Evolutionary conservation across 2,329 filamentous ascomycete species (phyloP).

Genomic region (Tolypocladium tropicale): DNA sequence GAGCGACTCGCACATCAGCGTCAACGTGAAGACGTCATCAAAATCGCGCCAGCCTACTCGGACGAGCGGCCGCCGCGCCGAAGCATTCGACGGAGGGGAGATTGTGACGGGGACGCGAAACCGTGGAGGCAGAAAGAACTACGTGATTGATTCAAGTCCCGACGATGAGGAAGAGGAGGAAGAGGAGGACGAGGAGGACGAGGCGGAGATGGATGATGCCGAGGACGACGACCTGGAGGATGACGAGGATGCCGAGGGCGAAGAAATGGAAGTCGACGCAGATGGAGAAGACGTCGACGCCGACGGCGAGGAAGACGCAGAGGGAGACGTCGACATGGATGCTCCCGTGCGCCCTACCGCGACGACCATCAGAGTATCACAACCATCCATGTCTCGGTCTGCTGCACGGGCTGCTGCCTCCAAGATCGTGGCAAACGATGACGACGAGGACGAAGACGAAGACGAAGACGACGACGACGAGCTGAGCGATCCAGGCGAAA

Average conservation of each 20-base stretch:
- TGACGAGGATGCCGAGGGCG: conserved; percentile 30
- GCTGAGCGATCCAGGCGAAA: conserved; percentile 42
- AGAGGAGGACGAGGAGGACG: conserved; percentile 28
- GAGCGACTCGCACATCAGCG: conserved; percentile 32
- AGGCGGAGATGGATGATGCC: conserved; percentile 31
- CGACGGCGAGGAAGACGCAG: conserved; percentile 35
- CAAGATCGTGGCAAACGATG: conserved; percentile 27
- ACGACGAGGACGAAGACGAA: conserved; percentile 36
- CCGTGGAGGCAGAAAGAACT: conserved; percentile 47
- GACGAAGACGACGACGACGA: conserved; percentile 46
- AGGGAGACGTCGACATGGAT: conserved; percentile 37
- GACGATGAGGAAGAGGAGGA: conserved; percentile 34
- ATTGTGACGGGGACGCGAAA: conserved; percentile 42
- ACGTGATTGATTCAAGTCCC: conserved; percentile 45
- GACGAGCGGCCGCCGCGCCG: conserved; percentile 23
- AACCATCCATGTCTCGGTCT: conserved; percentile 24
- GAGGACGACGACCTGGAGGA: conserved; percentile 26
- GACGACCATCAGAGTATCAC: conserved; percentile 37
- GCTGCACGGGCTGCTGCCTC: conserved; percentile 20
- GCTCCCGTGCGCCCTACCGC: conserved; percentile 19
- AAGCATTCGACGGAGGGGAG: conserved; percentile 32
- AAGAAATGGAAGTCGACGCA: conserved; percentile 33
- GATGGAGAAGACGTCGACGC: conserved; percentile 36
- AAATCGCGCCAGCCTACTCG: conserved; percentile 42
- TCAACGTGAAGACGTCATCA: conserved; percentile 42